phyloP scores from a whole-genome alignment of 1,284 basidiomycete genomes.

The Sphagnurus paluster region DNA sequence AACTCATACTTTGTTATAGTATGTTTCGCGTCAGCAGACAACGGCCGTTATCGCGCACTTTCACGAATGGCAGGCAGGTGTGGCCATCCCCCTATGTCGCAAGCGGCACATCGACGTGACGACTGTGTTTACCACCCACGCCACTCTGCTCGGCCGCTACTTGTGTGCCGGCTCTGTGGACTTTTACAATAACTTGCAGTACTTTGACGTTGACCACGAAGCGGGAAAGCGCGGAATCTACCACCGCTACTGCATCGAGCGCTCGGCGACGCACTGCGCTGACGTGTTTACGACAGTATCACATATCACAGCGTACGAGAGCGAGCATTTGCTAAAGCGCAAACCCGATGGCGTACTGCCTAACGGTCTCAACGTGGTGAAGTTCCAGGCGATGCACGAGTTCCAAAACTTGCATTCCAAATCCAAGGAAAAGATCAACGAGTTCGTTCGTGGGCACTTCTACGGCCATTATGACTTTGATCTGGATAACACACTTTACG shows the following conservation, averaged over 20 bases:
- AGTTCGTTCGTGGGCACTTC: constrained; percentile 97
- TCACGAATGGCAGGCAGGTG: constrained; percentile 99
- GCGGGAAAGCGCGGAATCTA: constrained; percentile 97
- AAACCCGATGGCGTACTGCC: constrained; percentile 99
- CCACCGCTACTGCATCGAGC: constrained; percentile 93
- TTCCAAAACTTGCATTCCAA: constrained; percentile 96
- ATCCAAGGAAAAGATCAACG: constrained; percentile 95
- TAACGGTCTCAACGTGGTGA: constrained; percentile 97
- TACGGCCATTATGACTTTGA: constrained; percentile 98
- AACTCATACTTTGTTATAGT: constrained; percentile 45
- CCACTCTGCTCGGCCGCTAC: constrained; percentile 97
- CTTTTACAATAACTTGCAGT: constrained; percentile 99
- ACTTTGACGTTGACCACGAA: constrained; percentile 99
- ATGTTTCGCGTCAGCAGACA: constrained; percentile 74
- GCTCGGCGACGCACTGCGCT: constrained; percentile 90
- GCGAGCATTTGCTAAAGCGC: constrained; percentile 93
- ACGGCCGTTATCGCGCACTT: constrained; percentile 95
- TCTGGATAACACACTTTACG: constrained; percentile 94
- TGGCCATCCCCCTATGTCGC: constrained; percentile 94
- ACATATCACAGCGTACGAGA: constrained; percentile 97
- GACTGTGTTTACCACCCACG: constrained; percentile 97
- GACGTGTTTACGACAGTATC: constrained; percentile 99
- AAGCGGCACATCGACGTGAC: constrained; percentile 98
- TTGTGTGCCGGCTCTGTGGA: constrained; percentile 97
- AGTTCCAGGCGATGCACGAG: constrained; percentile 79